Percentiles rank a stretch among this genome's conserved stretches.
Evolutionary conservation across 371 early-diverging fungal species (phyloP).

Genomic region (Funneliformis caledonium): DNA sequence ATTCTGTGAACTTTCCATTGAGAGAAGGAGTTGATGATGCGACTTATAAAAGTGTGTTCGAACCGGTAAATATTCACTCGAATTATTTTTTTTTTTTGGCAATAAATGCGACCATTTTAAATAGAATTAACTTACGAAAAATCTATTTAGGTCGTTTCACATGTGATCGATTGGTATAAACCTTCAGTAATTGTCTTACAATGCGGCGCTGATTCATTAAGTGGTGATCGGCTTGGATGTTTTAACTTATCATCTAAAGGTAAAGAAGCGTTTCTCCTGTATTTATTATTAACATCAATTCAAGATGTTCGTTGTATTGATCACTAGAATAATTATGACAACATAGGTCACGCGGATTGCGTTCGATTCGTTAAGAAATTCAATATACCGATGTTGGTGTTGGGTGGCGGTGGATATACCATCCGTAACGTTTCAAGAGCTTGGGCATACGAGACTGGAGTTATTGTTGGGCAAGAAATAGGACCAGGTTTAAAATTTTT

Average conservation of each 20-base stretch:
- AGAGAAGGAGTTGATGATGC: conserved; percentile 98
- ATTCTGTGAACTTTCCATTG: conserved; percentile 98
- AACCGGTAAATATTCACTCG: conserved; percentile 61
- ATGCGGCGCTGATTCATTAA: conserved; percentile 99
- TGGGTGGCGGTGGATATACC: conserved; percentile 99
- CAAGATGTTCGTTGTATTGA: not conserved
- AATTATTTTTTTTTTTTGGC: not conserved
- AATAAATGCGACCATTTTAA: not conserved
- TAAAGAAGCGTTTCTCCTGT: conserved; percentile 53
- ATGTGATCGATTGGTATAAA: conserved; percentile 92
- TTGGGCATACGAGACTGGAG: conserved; percentile 99
- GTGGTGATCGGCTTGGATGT: conserved; percentile 98
- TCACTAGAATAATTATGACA: not conserved
- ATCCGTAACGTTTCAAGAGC: conserved; percentile 97
- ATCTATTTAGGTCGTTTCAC: conserved; percentile 42
- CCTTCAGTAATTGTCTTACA: conserved; percentile 98
- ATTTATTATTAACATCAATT: not conserved
- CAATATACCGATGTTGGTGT: conserved; percentile 89
- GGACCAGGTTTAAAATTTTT: conserved; percentile 45
- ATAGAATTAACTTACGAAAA: not conserved
- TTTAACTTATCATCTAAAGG: conserved; percentile 96
- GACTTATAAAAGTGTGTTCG: conserved; percentile 90
- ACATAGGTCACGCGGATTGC: conserved; percentile 81
- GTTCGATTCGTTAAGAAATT: conserved; percentile 93
- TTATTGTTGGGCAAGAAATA: conserved; percentile 80